Percentiles rank a stretch among this genome's conserved stretches.
These are phyloP conservation scores for Jaapia argillacea DNA, from an alignment of 768 basidiomycete genomes.

Conservation along the genomic window DNA sequence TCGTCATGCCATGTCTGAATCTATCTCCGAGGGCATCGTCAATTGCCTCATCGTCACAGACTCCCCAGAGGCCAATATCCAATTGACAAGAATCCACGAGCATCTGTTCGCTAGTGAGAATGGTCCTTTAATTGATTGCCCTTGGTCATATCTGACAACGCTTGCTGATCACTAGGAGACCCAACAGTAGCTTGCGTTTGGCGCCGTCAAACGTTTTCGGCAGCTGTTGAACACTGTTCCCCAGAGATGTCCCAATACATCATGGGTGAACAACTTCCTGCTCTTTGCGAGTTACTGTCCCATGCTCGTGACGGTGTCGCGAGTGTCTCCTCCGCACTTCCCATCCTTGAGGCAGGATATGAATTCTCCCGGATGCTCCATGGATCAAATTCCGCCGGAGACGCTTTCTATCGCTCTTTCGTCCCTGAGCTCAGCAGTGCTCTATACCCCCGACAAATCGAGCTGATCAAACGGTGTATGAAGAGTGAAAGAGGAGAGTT, in stretches of 20 bases:
- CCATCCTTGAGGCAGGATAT: constrained; percentile 66
- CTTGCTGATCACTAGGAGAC: constrained; percentile 49
- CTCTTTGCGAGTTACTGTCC: constrained; percentile 44
- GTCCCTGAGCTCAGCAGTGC: constrained; percentile 73
- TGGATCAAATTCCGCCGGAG: constrained; percentile 47
- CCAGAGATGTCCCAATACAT: constrained; percentile 60
- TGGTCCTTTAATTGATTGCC: constrained; percentile 10
- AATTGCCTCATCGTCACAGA: constrained; percentile 85
- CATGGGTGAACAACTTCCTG: constrained; percentile 62
- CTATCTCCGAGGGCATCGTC: constrained; percentile 68
- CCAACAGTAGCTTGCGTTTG: constrained; percentile 85
- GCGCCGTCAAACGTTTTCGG: constrained; percentile 85
- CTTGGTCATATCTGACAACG: background rate
- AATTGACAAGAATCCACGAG: constrained; percentile 81
- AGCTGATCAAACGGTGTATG: constrained; percentile 75
- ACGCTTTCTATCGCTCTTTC: constrained; percentile 81
- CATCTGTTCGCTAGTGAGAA: constrained; percentile 78
- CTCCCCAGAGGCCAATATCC: constrained; percentile 73
- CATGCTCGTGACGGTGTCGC: constrained; percentile 26
- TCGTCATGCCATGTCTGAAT: constrained; percentile 72
- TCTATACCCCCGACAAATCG: constrained; percentile 71
- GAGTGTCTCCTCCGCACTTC: constrained; percentile 31
- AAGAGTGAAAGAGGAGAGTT: constrained; percentile 63
- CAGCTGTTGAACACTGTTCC: constrained; percentile 70
- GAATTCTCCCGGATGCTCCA: constrained; percentile 84